Conservation (phyloP, 345 rosid genomes). For the Salix exigua region DNA sequence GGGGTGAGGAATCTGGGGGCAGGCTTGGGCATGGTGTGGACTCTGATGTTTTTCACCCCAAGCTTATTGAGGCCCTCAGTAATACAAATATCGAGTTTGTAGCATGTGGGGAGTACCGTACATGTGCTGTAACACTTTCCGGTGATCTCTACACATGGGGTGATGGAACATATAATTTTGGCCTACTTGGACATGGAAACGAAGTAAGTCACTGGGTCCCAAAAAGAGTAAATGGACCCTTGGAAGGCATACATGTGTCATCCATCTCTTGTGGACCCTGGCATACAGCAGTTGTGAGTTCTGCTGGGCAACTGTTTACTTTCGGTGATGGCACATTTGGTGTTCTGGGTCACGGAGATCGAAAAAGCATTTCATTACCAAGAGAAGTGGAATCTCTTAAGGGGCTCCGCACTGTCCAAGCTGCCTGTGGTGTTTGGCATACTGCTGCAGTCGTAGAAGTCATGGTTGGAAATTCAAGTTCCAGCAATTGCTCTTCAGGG, state of each 20-base stretch:
- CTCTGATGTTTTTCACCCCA: slow-evolving; percentile 65
- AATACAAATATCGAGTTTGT: slow-evolving; percentile 61
- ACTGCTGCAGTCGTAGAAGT: slow-evolving; percentile 96
- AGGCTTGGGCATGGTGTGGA: slow-evolving; percentile 88
- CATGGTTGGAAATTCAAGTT: slow-evolving; percentile 87
- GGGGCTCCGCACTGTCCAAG: slow-evolving; percentile 74
- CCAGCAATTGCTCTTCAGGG: slow-evolving; percentile 89
- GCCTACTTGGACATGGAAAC: slow-evolving; percentile 82
- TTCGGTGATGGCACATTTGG: slow-evolving; percentile 85
- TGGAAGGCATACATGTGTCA: slow-evolving; percentile 76
- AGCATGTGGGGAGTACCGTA: slow-evolving; percentile 77
- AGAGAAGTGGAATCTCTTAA: slow-evolving; percentile 77
- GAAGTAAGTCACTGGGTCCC: slow-evolving; percentile 78
- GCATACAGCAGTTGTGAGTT: slow-evolving; percentile 81
- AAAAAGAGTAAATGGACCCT: slow-evolving; percentile 66
- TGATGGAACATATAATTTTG: slow-evolving; percentile 64
- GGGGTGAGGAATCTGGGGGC: slow-evolving; percentile 85
- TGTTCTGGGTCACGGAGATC: slow-evolving; percentile 74
- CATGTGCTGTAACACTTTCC: slow-evolving; percentile 78
- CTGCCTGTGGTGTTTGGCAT: slow-evolving; percentile 86
- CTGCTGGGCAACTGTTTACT: slow-evolving; percentile 70
- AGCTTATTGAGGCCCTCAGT: slow-evolving; percentile 60
- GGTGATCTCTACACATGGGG: slow-evolving; percentile 85
- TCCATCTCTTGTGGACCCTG: slow-evolving; percentile 79
- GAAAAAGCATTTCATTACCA: slow-evolving; percentile 55